Base-by-base conservation (phyloP, 2,329 filamentous ascomycete genomes). In the Fonsecaea pugnacius region DNA sequence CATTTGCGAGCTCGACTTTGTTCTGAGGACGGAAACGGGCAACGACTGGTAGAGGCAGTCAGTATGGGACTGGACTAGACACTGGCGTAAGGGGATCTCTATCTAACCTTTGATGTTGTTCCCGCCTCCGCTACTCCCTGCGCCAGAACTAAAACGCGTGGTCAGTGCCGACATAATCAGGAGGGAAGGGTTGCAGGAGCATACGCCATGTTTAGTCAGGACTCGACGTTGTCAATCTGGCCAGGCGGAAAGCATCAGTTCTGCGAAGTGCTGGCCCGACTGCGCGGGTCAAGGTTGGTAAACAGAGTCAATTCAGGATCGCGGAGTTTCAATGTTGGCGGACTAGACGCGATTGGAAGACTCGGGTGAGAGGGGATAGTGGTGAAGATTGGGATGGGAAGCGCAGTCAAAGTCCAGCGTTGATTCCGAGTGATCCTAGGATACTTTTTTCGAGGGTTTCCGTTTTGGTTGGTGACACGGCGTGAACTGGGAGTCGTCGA, bases 21-120 rank as follows among this genome's bases (percentile, higher is more conserved):
- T 99, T 99, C 81, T 97, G 94, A 73, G 95, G 95, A 76, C 95
- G 88, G 82, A 99, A 99, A 75, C 95, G 91, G 83, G 94, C 94
- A 78, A 99, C 93, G 78, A 99, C 95, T 91, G 40, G 18, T 27
- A 27, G 53, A 33, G 14, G n/a, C 71, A 35, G 75, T 78, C 32
- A 61, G 60, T 58, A 64, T 53, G n/a, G 57, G 59, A 61, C 2
- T 14, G 48, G n/a, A 21, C 18, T 4, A 36, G 14, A 32, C 5
- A 8, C 38, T 18, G 16, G 18, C 10, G 16, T 6, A 2, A 35
- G 51, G 12, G 18, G 12, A 56, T 36, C 24, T 30, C 27, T 30
- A 30, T 70, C 74, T 75, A 79, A 85, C 83, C 82, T 78, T 81
- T 83, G 70, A 83, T 84, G 73, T 81, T 82, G 76, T 83, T 83